Conservation (phyloP, 768 basidiomycete genomes). For the Agrocybe pediades region DNA sequence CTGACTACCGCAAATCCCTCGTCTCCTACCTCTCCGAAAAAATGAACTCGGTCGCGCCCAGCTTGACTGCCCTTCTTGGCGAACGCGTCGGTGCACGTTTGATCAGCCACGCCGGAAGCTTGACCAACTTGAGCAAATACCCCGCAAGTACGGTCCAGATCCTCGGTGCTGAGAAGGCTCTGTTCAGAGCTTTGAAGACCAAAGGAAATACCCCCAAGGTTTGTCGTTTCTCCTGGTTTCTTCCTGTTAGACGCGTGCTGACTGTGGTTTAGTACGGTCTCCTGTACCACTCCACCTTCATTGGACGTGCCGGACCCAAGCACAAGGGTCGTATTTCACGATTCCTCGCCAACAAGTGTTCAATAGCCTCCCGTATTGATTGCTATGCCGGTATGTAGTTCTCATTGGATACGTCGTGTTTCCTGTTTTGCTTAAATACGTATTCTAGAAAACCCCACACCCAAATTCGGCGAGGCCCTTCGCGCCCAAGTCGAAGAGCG, state of each 20-base stretch:
- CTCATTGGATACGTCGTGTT: not conserved
- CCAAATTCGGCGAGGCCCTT: conserved; percentile 95
- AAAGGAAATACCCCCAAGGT: conserved; percentile 99
- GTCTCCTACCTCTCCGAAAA: conserved; percentile 90
- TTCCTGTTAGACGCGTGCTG: not conserved
- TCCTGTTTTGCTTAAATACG: not conserved
- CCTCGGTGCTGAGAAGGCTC: conserved; percentile 95
- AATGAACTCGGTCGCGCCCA: conserved; percentile 97
- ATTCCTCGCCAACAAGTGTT: conserved; percentile 99
- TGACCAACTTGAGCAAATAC: conserved; percentile 97
- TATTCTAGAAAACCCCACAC: conserved; percentile 72
- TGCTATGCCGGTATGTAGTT: conserved; percentile 75
- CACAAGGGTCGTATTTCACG: conserved; percentile 97
- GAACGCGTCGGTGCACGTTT: conserved; percentile 91
- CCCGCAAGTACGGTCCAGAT: conserved; percentile 99
- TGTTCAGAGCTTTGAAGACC: conserved; percentile 96
- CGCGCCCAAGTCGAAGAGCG: conserved; percentile 95
- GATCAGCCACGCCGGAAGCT: conserved; percentile 94
- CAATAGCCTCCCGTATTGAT: conserved; percentile 95
- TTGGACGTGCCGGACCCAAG: conserved; percentile 91
- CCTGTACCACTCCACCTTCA: conserved; percentile 96
- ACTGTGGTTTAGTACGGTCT: conserved; percentile 78
- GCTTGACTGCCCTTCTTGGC: conserved; percentile 85
- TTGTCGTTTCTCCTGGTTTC: conserved; percentile 11
- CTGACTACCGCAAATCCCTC: conserved; percentile 92